phyloP scores from a whole-genome alignment of 2,329 filamentous ascomycete species.

The Malbranchea cinnamomea region DNA sequence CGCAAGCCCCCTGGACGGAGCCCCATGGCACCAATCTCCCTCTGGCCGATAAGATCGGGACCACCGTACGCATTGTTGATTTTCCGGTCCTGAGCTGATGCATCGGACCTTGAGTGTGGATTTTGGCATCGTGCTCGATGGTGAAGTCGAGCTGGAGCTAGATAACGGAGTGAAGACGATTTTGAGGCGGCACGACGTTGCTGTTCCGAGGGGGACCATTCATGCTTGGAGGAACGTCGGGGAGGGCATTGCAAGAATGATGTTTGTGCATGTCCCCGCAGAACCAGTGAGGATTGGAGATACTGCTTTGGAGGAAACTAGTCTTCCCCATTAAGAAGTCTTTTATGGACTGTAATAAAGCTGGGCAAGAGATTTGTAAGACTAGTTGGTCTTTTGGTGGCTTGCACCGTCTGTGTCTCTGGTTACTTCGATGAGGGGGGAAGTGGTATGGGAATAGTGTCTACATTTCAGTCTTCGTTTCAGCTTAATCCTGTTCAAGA shows the following conservation, averaged over 20 bases:
- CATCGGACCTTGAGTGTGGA: constrained; percentile 17
- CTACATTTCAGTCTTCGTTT: too few relatives aligned
- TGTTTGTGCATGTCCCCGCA: constrained; percentile 12
- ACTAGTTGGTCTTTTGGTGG: too few relatives aligned
- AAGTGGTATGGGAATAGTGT: too few relatives aligned
- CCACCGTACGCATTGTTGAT: constrained; percentile 14
- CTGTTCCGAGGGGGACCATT: constrained; percentile 18
- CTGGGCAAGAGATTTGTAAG: too few relatives aligned
- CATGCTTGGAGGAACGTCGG: constrained; percentile 15
- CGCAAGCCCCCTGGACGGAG: constrained; percentile 11
- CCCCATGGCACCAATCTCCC: constrained; percentile 14
- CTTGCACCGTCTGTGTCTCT: too few relatives aligned
- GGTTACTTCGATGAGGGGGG: too few relatives aligned
- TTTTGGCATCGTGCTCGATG: constrained; percentile 18
- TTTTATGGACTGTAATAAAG: too few relatives aligned
- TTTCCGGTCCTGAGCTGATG: constrained; percentile 14
- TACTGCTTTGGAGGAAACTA: constrained; percentile 11
- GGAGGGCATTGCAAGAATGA: constrained; percentile 10
- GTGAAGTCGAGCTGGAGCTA: constrained; percentile 16
- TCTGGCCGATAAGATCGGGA: constrained; percentile 11
- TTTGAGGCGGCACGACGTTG: constrained; percentile 15
- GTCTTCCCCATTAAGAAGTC: too few relatives aligned
- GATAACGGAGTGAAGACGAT: constrained; percentile 16
- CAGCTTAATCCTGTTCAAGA: too few relatives aligned
- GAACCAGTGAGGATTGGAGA: constrained; percentile 10